phyloP scores from a whole-genome alignment of 306 rosid genomes.

The Gillenia trifoliata region DNA sequence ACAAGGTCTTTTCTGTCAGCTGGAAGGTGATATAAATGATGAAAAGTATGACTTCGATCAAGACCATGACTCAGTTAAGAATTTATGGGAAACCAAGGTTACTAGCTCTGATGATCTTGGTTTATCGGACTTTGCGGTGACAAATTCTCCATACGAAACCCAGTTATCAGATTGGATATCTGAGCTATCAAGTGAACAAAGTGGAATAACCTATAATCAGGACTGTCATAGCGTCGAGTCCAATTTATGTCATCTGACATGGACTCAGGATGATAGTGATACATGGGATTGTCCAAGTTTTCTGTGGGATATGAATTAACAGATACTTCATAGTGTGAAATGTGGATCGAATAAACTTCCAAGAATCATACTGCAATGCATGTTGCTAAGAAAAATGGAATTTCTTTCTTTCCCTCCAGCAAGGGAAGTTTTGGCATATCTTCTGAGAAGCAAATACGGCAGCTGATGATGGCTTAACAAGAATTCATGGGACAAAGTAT shows the following conservation, averaged over 20 bases:
- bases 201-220: slow-evolving; percentile 26
- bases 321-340: not conserved
- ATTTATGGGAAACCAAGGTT: slow-evolving; percentile 19
- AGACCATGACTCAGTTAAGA: slow-evolving; percentile 2
- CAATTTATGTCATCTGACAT: slow-evolving; percentile 10
- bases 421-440: not conserved
- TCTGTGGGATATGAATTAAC: slow-evolving; percentile 53
- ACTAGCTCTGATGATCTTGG: slow-evolving; percentile 20
- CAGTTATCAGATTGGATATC: slow-evolving; percentile 51
- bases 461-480: not conserved
- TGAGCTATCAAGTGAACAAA: slow-evolving; percentile 32
- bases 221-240: slow-evolving; percentile 28
- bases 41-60: slow-evolving; percentile 12
- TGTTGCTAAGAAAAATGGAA: not conserved
- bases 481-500: not conserved
- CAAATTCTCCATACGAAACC: slow-evolving; percentile 48
- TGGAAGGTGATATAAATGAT: slow-evolving; percentile 7
- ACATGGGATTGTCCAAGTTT: slow-evolving; percentile 45
- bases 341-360: not conserved
- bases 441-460: not conserved
- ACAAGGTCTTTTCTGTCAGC: slow-evolving; percentile 14
- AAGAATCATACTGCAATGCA: too few species aligned
- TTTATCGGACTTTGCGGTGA: slow-evolving; percentile 30
- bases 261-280: slow-evolving; percentile 26
- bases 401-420: not conserved